Percentiles rank a stretch among this genome's conserved stretches.
These are phyloP conservation scores for Syzygium malaccense DNA, from an alignment of 441 rosid genomes.

Conservation along the genomic window DNA sequence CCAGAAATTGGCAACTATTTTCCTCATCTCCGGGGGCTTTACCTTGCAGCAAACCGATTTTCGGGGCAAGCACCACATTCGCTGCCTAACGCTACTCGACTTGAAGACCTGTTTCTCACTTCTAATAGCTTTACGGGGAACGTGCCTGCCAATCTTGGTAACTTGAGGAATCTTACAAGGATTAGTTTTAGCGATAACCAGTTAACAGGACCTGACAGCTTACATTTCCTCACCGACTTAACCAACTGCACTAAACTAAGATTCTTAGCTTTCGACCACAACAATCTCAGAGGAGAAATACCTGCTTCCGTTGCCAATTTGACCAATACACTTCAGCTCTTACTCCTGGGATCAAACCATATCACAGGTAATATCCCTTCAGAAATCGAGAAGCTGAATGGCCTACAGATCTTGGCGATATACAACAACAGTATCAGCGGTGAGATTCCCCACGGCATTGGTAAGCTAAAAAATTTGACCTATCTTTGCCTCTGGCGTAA, in stretches of 20 bases:
- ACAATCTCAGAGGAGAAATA: conserved; percentile 2
- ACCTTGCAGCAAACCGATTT: background rate
- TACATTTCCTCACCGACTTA: background rate
- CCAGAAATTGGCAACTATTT: background rate
- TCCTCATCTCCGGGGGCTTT: background rate
- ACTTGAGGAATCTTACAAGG: accelerated
- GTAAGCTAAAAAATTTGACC: conserved; percentile 15
- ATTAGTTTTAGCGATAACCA: accelerated
- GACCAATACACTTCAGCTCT: background rate
- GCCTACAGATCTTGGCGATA: background rate
- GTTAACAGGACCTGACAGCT: background rate
- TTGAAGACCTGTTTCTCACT: accelerated
- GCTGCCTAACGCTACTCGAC: background rate
- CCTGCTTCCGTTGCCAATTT: background rate
- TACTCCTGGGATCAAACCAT: background rate
- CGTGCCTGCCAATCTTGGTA: background rate
- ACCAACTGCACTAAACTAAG: background rate
- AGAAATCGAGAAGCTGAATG: background rate
- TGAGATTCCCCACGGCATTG: conserved; percentile 17
- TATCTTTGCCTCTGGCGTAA: conserved; percentile 8
- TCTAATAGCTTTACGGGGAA: too few species aligned
- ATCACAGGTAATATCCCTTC: background rate
- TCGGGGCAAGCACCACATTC: background rate
- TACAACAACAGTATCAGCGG: conserved; percentile 14
- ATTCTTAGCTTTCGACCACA: background rate